phyloP scores from a whole-genome alignment of 345 rosid genomes.

The Camelina sativa region DNA sequence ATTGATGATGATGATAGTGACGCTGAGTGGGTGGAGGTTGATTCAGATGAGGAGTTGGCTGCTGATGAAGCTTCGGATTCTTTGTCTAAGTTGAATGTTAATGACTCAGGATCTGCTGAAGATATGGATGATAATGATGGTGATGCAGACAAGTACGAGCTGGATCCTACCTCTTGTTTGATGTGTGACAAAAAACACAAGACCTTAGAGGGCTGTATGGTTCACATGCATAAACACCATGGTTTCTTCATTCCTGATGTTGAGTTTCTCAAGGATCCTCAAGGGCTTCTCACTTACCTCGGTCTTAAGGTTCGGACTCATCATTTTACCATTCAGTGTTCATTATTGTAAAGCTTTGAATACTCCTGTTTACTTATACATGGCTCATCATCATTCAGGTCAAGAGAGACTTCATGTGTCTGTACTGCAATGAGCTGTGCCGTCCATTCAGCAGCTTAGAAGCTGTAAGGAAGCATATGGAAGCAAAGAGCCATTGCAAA shows the following conservation, averaged over 20 bases:
- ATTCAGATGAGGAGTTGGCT: conserved; percentile 68
- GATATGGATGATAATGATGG: conserved; percentile 47
- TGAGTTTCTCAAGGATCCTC: conserved; percentile 85
- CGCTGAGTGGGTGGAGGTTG: conserved; percentile 87
- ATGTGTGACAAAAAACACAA: conserved; percentile 76
- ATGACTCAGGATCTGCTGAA: conserved; percentile 50
- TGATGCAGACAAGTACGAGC: conserved; percentile 46
- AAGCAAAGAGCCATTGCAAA: conserved; percentile 90
- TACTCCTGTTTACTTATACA: background rate
- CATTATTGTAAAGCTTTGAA: background rate
- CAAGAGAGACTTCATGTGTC: conserved; percentile 81
- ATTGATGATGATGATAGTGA: conserved; percentile 63
- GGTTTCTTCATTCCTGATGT: conserved; percentile 91
- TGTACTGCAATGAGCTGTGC: conserved; percentile 83
- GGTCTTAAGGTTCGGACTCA: conserved; percentile 73
- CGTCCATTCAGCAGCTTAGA: conserved; percentile 82
- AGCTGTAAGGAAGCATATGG: conserved; percentile 98
- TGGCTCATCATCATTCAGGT: conserved; percentile 53
- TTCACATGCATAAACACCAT: conserved; percentile 94
- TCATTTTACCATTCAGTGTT: conserved; percentile 3
- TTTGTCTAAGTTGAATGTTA: conserved; percentile 59
- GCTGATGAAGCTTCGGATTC: conserved; percentile 60
- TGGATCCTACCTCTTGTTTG: conserved; percentile 86
- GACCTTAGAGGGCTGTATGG: conserved; percentile 78
- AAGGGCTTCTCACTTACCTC: conserved; percentile 83